These are phyloP conservation scores for Beauveria scarabaeidicola DNA, from an alignment of 2,329 filamentous ascomycete species.

Conservation along the genomic window DNA sequence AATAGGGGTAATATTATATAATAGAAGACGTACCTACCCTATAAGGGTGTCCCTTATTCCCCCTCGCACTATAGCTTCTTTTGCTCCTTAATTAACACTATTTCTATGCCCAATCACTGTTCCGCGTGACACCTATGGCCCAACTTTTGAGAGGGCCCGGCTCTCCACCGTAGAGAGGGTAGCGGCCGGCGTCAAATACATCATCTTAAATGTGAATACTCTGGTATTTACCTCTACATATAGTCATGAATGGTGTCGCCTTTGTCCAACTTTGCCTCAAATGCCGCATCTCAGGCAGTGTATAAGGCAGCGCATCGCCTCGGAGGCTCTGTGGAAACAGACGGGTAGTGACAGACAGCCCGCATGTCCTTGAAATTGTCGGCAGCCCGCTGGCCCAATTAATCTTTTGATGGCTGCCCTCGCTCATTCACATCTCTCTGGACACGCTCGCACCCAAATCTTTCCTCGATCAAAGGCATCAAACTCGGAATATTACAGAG, in stretches of 20 bases:
- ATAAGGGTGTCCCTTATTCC: too few relatives aligned
- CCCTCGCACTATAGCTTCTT: too few relatives aligned
- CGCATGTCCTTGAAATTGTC: slow-evolving; percentile 30
- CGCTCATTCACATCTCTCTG: slow-evolving; percentile 32
- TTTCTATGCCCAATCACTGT: too few relatives aligned
- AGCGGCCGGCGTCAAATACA: neutral
- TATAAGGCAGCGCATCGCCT: neutral
- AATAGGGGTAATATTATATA: too few relatives aligned
- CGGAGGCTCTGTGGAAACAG: slow-evolving; percentile 15
- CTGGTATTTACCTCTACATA: neutral
- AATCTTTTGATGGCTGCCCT: slow-evolving; percentile 39
- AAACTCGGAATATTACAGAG: too few relatives aligned
- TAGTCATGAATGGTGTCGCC: neutral
- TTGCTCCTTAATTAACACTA: too few relatives aligned
- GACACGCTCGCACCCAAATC: slow-evolving; percentile 36
- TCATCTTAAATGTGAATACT: neutral
- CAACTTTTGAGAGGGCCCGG: neutral
- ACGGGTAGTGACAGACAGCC: slow-evolving; percentile 19
- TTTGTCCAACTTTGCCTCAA: neutral
- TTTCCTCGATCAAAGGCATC: slow-evolving; percentile 25
- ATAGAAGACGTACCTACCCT: too few relatives aligned
- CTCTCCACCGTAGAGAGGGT: neutral
- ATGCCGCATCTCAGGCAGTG: neutral
- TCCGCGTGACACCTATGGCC: too few relatives aligned
- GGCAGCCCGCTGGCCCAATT: slow-evolving; percentile 33